Base-by-base conservation (phyloP, 305 asterid genomes). In the Salvia sclarea region DNA sequence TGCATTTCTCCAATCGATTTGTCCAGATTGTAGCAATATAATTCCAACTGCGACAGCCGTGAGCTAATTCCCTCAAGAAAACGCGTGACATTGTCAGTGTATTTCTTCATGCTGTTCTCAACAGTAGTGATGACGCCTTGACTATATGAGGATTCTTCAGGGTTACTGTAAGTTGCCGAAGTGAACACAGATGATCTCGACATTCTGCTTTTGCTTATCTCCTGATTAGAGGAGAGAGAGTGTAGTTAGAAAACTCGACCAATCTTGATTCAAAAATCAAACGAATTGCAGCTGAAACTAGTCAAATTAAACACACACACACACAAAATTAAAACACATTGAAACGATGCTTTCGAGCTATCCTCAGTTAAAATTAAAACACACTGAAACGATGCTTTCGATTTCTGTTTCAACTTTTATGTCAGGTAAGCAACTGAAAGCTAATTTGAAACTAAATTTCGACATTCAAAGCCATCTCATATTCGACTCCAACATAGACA, bases 11-110 rank as follows among this genome's bases (percentile, higher is more conserved):
- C 96, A 64, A 92, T 80, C 18, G 93, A 88, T 78, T 92, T 90
- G 79, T 90, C 96, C 48, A 92, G 87, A 75, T 90, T 92, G 73
- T 90, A 92, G 72, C 96, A 92, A 54, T 90, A 92, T 16, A 90
- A 65, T 74, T 71, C 87, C 76, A 82, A 71, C 73, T 82, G 87
- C 4, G 97, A 92, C 76, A 90, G 54, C 3, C 97, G 90, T 22
- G 97, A 92, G 72, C 97, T 90, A 50, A 92, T 85, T 58, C 98
- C 97, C 82, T 92, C 98, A 13, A 90, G 90, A 74, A 92, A 92
- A 56, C 97, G 89, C 93, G 90, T 84, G 79, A 92, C 67, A 77
- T 92, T 86, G 75, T 92, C 97, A 0, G 96, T 66, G 73, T 90
- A 73, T 80, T 86, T 90, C 85, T 92, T 92, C 95, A 92, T 79